Evolutionary conservation across 495 filamentous ascomycete species (phyloP), one percentile per base, ranked within the genome.

Genomic region (Neurospora africana): DNA sequence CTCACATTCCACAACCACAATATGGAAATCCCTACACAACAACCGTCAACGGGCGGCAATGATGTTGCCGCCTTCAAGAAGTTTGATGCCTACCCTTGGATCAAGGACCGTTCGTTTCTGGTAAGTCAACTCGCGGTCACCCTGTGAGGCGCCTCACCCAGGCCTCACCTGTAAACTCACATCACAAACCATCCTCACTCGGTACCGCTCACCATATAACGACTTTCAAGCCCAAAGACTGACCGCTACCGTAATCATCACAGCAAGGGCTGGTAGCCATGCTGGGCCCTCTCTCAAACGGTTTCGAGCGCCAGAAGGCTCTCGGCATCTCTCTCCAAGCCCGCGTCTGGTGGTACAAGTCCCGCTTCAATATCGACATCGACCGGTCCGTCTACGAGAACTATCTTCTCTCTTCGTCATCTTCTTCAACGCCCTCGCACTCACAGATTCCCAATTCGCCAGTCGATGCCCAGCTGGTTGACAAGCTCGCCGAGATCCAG

Each of bases 271-370:
- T 81, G 27, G 39, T 74, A 44, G 74, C 78, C 2, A 77, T 74
- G 74, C 74, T 79, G 35, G 79, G 79, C 68, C 70, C 78, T n/a
- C 68, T 75, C 36, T 68, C 75, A 36, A 72, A 76, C 44, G 72
- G 70, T 10, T 65, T 65, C 38, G 72, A 74, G 13, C 73, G 80
- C 8, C 73, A 76, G 35, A 75, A 74, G 40, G 75, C 78, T 36
- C 74, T 81, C 19, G 79, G 79, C 70, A 76, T 80, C 5, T 77
- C 80, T 38, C 79, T 83, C 30, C 78, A 82, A 35, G 77, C 80
- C 71, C 83, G 84, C 70, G 79, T 83, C 75, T 82, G 81, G 72
- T 84, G 82, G 75, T 86, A 83, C 77, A 76, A 78, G 58, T 79
- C 81, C 58, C 78, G 77, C 27, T 78, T 81, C 30, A 75, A 75